A percentile compares a stretch with the other conserved stretches of the same genome.
Conservation (phyloP, 106 monocot species). For the Phalaenopsis aphrodite region DNA sequence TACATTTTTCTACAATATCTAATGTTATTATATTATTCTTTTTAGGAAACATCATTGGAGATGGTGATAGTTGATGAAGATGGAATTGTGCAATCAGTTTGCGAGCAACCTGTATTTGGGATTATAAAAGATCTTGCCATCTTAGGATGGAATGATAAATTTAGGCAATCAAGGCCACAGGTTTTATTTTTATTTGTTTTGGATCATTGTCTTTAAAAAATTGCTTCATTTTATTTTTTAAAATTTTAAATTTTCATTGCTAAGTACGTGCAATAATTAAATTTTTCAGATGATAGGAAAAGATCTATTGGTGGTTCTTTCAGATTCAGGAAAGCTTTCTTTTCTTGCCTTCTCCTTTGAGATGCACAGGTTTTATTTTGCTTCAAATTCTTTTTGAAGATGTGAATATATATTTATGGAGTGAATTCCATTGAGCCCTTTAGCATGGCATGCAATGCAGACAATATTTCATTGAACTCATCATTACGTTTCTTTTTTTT, state of each 20-base stretch:
- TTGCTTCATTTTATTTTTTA: background rate
- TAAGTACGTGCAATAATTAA: background rate
- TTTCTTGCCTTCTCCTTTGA: conserved; percentile 70
- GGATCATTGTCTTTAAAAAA: background rate
- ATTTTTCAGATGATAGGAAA: conserved; percentile 48
- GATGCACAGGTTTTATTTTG: conserved; percentile 68
- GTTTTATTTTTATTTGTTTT: conserved; percentile 16
- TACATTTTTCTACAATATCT: background rate
- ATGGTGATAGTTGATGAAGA: conserved; percentile 60
- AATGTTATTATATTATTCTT: background rate
- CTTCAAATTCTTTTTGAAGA: background rate
- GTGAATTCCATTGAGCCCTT: background rate
- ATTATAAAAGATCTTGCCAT: conserved; percentile 82
- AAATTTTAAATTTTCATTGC: conserved; percentile 4
- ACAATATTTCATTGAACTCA: background rate
- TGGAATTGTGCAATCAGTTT: conserved; percentile 67
- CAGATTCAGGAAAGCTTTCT: conserved; percentile 88
- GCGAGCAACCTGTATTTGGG: conserved; percentile 87
- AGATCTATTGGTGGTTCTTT: conserved; percentile 80
- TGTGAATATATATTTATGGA: background rate
- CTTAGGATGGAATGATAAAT: conserved; percentile 44
- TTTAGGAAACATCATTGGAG: conserved; percentile 89
- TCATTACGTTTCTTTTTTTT: background rate
- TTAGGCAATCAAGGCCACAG: conserved; percentile 23
- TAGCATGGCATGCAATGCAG: background rate